Conservation (phyloP, 2,329 filamentous ascomycete species). For the Talaromyces albobiverticillius region DNA sequence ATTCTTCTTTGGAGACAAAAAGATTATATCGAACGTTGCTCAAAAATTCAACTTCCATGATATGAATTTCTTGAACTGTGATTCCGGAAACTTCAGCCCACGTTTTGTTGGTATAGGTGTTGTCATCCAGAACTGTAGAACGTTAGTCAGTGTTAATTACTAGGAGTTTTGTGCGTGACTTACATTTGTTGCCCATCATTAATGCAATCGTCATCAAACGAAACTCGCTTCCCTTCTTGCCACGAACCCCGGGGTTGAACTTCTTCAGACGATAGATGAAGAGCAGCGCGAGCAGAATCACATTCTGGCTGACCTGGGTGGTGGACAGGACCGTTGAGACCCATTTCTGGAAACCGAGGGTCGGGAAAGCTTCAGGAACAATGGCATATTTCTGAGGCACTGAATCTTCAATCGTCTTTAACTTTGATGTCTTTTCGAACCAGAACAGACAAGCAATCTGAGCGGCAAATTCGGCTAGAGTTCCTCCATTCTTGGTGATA, state of each 20-base stretch:
- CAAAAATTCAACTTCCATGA: constrained; percentile 99
- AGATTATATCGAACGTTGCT: constrained; percentile 98
- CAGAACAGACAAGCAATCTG: constrained; percentile 96
- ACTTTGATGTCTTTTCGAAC: constrained; percentile 84
- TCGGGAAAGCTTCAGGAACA: constrained; percentile 69
- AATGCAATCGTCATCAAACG: constrained; percentile 87
- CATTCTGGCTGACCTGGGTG: constrained; percentile 94
- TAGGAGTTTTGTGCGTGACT: constrained; percentile 31
- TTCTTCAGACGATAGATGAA: constrained; percentile 94
- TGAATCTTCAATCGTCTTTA: constrained; percentile 68
- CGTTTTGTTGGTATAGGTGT: constrained; percentile 99
- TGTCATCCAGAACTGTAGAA: constrained; percentile 79
- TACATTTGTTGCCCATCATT: constrained; percentile 97
- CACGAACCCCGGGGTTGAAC: constrained; percentile 82
- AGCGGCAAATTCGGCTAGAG: constrained; percentile 77
- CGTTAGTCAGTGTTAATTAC: constrained; percentile 20
- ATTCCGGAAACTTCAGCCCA: constrained; percentile 98
- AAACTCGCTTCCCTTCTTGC: constrained; percentile 90
- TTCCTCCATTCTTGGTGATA: constrained; percentile 73
- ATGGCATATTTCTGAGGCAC: constrained; percentile 53
- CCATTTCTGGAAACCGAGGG: constrained; percentile 86
- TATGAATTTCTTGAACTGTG: constrained; percentile 88
- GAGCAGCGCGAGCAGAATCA: constrained; percentile 81
- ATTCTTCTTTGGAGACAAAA: constrained; percentile 79
- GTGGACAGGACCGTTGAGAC: constrained; percentile 85